Conservation (phyloP, 495 filamentous ascomycete genomes). For the Aspergillus conjunctus region DNA sequence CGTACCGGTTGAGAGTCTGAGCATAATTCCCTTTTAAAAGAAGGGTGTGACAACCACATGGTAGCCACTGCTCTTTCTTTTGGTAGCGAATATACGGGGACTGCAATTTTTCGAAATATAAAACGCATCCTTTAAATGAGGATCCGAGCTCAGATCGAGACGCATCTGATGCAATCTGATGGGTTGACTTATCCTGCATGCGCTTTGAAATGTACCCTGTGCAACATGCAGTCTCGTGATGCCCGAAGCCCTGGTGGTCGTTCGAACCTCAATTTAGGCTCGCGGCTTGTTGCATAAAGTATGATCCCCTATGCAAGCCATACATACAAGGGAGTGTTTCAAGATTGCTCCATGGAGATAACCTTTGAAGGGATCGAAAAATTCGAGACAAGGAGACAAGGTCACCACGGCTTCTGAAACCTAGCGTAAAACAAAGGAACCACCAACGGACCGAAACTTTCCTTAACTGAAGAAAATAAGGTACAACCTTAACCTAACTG, state of each 20-base stretch:
- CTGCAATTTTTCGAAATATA: no score
- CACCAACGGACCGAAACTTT: not conserved
- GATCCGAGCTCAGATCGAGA: not conserved
- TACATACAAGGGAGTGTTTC: constrained; percentile 1
- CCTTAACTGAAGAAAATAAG: not conserved
- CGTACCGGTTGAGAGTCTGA: no score
- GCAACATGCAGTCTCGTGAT: constrained; percentile 7
- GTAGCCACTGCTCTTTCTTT: no score
- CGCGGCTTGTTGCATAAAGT: constrained; percentile 8
- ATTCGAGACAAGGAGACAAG: not conserved
- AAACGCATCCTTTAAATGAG: not conserved
- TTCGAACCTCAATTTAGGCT: constrained; percentile 1
- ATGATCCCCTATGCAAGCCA: not conserved
- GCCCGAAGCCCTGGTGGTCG: not conserved
- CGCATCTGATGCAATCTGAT: not conserved
- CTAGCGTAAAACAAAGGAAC: constrained; percentile 5
- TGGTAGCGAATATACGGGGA: no score
- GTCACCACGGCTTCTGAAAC: constrained; percentile 7
- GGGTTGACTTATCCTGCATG: not conserved
- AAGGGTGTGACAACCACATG: no score
- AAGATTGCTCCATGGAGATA: not conserved
- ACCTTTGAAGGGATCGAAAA: not conserved
- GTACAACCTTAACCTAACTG: constrained; percentile 4
- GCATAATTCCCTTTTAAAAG: no score
- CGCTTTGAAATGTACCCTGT: constrained; percentile 6